phyloP scores from a whole-genome alignment of 2,329 filamentous ascomycete species.

The Pochonia chlamydosporia region DNA sequence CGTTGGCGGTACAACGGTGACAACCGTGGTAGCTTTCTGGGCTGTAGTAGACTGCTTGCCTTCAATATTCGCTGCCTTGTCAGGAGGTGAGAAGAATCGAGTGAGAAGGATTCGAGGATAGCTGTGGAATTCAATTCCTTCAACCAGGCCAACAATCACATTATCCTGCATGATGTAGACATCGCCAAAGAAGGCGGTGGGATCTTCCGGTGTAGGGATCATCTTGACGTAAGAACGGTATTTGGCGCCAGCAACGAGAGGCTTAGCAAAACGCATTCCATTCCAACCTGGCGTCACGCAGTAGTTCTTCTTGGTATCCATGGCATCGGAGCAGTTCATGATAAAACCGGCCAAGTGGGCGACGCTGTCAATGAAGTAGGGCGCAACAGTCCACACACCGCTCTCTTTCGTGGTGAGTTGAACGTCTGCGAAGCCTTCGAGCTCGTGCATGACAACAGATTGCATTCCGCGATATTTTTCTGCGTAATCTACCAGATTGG shows the following conservation, averaged over 20 bases:
- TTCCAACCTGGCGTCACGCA: constrained; percentile 54
- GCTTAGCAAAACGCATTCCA: constrained; percentile 44
- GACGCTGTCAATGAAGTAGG: constrained; percentile 52
- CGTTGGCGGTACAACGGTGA: too few species aligned
- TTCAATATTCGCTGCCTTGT: constrained; percentile 20
- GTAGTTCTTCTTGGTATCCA: constrained; percentile 47
- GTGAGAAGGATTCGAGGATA: constrained; percentile 62
- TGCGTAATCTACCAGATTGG: constrained; percentile 49
- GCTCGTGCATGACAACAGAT: constrained; percentile 41
- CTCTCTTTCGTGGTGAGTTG: constrained; percentile 38
- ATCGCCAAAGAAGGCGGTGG: constrained; percentile 41
- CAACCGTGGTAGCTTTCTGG: too few species aligned
- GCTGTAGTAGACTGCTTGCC: too few species aligned
- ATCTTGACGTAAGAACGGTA: constrained; percentile 55
- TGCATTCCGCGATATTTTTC: constrained; percentile 50
- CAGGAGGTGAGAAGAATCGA: constrained; percentile 50
- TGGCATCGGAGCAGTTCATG: constrained; percentile 48
- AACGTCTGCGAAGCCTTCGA: constrained; percentile 15
- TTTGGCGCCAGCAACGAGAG: constrained; percentile 37
- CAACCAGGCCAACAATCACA: constrained; percentile 40
- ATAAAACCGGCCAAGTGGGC: constrained; percentile 54
- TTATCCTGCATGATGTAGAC: constrained; percentile 50
- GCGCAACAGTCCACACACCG: constrained; percentile 43
- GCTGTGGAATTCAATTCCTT: constrained; percentile 59
- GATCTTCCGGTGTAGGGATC: constrained; percentile 41